Base-by-base conservation (phyloP, 2,329 filamentous ascomycete species). In the Penicillium sp. region DNA sequence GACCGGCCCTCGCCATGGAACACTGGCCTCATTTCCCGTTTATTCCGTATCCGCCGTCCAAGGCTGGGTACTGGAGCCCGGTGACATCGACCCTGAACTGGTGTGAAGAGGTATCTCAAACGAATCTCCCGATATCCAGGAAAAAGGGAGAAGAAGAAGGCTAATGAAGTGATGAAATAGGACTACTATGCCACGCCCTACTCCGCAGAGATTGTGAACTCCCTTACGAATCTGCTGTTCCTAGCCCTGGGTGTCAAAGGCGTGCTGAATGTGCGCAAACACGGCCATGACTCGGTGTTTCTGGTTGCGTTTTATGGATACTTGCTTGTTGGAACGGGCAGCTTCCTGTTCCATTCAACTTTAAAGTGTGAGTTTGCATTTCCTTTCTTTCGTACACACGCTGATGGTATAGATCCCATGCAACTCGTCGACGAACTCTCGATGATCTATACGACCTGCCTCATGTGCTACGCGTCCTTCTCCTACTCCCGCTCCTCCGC, bases 171-270 rank as follows among this genome's bases (percentile, higher is more conserved):
- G 14, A n/a, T 30, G 76, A 9, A 5, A 47, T 52, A 91, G 83
- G 88, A 90, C 62, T 89, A 89, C 73, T 88, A 88, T 76, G 84
- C 87, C 38, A 91, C 88, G 3, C 78, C 82, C 45, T 92, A 91
- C 68, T 82, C 85, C 47, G 89, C 89, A 35, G 89, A 92, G 68
- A 84, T 92, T 47, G 83, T 91, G 68, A 93, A 89, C 73, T 89
- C 90, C 3, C 66, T 92, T 30, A 96, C 91, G 33, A 96, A 96
- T 70, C 70, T 89, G 3, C 76, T 94, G 23, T 96, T 96, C 72
- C 79, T 96, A 64, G 89, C 81, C 71, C 81, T 96, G 20, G 90
- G 90, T 7, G 74, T 84, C 62, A 88, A 87, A 67, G 92, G 92
- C 23, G 83, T 94, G 60, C 75, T 79, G 55, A 91, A 86, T 70